Evolutionary conservation across 306 rosid genomes (phyloP).

Genomic region (Gillenia trifoliata): DNA sequence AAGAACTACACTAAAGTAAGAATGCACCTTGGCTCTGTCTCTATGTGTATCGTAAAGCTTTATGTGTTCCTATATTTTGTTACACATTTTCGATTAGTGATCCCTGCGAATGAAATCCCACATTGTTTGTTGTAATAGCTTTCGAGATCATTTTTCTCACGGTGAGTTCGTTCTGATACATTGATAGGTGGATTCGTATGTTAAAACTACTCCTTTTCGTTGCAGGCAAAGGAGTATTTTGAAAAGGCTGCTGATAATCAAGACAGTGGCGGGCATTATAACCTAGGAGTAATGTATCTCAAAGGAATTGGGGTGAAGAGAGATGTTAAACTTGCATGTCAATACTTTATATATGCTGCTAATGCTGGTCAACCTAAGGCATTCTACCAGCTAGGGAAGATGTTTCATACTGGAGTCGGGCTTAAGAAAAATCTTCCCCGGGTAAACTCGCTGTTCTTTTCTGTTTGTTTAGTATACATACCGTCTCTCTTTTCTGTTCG

Average conservation of each 20-base stretch:
- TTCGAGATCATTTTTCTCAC: not conserved
- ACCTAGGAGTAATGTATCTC: constrained; percentile 89
- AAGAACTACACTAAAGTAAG: constrained; percentile 84
- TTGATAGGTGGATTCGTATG: constrained; percentile 4
- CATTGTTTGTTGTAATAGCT: not conserved
- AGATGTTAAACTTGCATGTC: constrained; percentile 75
- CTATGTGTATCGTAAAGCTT: not conserved
- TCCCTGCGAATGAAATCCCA: not conserved
- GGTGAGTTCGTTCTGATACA: not conserved
- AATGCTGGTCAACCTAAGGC: constrained; percentile 95
- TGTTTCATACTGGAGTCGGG: constrained; percentile 94
- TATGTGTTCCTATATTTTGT: not conserved
- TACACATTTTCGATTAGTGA: not conserved
- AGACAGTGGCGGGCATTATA: constrained; percentile 84
- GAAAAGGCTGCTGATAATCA: constrained; percentile 83
- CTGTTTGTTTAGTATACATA: not conserved
- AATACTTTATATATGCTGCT: constrained; percentile 67
- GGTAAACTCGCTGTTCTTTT: constrained; percentile 39
- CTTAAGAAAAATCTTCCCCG: constrained; percentile 71
- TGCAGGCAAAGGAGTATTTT: constrained; percentile 90
- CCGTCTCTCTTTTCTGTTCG: not conserved
- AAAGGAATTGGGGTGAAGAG: constrained; percentile 94
- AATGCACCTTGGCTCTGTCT: constrained; percentile 5
- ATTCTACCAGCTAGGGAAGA: constrained; percentile 96
- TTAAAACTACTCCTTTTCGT: not conserved